A percentile compares a stretch with the other conserved stretches of the same genome.
Conservation (phyloP, 1,284 basidiomycete species). For the Peniophora sp. region DNA sequence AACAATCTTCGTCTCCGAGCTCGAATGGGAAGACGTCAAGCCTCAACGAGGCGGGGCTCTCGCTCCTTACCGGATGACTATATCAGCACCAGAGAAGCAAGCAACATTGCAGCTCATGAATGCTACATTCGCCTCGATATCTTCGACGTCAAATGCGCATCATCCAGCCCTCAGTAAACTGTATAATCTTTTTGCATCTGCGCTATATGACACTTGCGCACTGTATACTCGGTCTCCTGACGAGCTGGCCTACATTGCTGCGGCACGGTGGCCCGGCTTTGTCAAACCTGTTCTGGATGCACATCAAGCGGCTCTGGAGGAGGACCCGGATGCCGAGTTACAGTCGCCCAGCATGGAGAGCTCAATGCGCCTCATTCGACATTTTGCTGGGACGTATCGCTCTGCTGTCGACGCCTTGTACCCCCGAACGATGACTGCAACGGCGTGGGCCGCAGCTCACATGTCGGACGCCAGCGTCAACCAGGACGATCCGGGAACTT, state of each 20-base stretch:
- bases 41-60: conserved; percentile 64
- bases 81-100: conserved; percentile 51
- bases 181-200: conserved; percentile 59
- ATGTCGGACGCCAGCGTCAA: conserved; percentile 17
- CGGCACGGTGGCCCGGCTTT: conserved; percentile 76
- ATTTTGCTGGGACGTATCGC: conserved; percentile 54
- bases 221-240: conserved; percentile 59
- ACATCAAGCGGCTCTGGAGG: conserved; percentile 19
- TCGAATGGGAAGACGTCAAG: conserved; percentile 69
- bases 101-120: conserved; percentile 28
- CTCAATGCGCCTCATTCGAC: conserved; percentile 51
- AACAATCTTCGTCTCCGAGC: conserved; percentile 61
- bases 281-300: conserved; percentile 58
- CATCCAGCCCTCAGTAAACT: conserved; percentile 48
- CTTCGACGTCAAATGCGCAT: conserved; percentile 28
- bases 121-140: conserved; percentile 26
- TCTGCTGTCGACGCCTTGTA: conserved; percentile 56
- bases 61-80: conserved; percentile 71
- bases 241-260: conserved; percentile 71
- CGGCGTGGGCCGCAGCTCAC: conserved; percentile 48
- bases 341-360: conserved; percentile 44
- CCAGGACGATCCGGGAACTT: not conserved
- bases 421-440: conserved; percentile 54
- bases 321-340: conserved; percentile 18
- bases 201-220: conserved; percentile 57